A percentile compares a stretch with the other conserved stretches of the same genome.
Conservation (phyloP, 768 basidiomycete species). For the Paxillus involutus region DNA sequence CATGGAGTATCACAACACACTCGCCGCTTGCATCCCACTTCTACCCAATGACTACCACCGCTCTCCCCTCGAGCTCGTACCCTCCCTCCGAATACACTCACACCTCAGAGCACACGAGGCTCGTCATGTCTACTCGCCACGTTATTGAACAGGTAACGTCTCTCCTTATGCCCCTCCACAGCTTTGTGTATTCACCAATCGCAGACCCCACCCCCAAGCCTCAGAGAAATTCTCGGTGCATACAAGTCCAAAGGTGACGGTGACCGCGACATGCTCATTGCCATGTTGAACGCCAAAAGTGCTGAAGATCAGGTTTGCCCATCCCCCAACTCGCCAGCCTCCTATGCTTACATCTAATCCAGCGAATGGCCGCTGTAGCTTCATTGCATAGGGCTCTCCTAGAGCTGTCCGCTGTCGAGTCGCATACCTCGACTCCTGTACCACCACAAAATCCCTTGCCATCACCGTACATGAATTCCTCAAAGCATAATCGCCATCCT, state of each 20-base stretch:
- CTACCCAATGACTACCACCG: conserved; percentile 24
- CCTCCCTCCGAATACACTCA: conserved; percentile 17
- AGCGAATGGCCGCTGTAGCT: conserved; percentile 73
- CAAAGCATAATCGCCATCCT: conserved; percentile 21
- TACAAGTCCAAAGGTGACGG: conserved; percentile 87
- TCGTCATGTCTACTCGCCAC: conserved; percentile 46
- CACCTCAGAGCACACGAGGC: conserved; percentile 27
- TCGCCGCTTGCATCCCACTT: conserved; percentile 17
- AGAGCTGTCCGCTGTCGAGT: conserved; percentile 46
- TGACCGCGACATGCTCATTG: conserved; percentile 87
- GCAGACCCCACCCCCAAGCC: conserved; percentile 74
- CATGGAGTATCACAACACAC: conserved; percentile 10
- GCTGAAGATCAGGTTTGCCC: conserved; percentile 85
- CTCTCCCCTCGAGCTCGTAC: conserved; percentile 16
- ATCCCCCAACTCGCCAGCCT: conserved; percentile 4
- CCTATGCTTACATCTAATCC: conserved; percentile 8
- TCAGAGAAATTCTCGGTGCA: conserved; percentile 84
- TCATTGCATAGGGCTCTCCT: conserved; percentile 71
- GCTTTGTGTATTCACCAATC: neutral
- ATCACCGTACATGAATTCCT: conserved; percentile 28
- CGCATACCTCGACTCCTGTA: conserved; percentile 30
- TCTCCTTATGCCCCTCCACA: neutral
- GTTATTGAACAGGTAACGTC: conserved; percentile 44
- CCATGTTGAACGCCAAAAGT: conserved; percentile 89
- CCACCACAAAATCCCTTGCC: conserved; percentile 37